Evolutionary conservation across 192 early-diverging fungal species (phyloP), one percentile per base, ranked within the genome.

Genomic region (Paraglomus occultum): DNA sequence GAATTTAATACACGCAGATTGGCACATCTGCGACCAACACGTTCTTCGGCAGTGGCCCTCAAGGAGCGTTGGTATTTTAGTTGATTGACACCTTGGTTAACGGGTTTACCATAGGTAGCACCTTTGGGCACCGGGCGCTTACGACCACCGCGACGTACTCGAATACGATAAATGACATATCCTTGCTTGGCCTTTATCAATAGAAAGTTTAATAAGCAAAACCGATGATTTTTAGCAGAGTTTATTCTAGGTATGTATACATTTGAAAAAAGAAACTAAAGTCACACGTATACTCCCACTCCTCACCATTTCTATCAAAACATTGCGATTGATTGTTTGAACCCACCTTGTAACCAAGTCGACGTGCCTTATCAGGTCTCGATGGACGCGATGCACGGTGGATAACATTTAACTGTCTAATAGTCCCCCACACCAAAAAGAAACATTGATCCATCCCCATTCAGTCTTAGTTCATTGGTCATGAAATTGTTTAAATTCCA

Each of bases 1-100:
- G 94, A 96, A 94, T 96, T 99, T 70, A 99, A 85, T 65, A 99
- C 95, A 73, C 97, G 93, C 80, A 99, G 86, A 89, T 97, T 97
- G 71, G 84, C 87, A 86, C 97, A 99, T 83, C 88, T 93, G 82
- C 92, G 90, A 74, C 94, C 97, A 69, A 96, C 94, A 85, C 97
- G 95, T 87, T 96, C 93, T 85, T 99, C 97, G 73, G 95, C 97
- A 69, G 91, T 94, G 64, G 92, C 82, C 71, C 90, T 91, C 80
- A 92, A 88, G 55, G 97, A 92, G 75, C 94, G 91, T 84, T 97
- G 94, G 89, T 92, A 95, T 90, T 99, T 99, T 82, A 99, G 92
- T 86, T 97, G 90, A 88, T 89, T 93, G 68, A 99, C 90, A 93
- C 97, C 97, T 83, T 98, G 95, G 81, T 90, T 85, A 74, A 88